Percentiles rank a stretch among this genome's conserved stretches.
phyloP scores from a whole-genome alignment of 2,329 filamentous ascomycete species.

The Cercospora sesami region DNA sequence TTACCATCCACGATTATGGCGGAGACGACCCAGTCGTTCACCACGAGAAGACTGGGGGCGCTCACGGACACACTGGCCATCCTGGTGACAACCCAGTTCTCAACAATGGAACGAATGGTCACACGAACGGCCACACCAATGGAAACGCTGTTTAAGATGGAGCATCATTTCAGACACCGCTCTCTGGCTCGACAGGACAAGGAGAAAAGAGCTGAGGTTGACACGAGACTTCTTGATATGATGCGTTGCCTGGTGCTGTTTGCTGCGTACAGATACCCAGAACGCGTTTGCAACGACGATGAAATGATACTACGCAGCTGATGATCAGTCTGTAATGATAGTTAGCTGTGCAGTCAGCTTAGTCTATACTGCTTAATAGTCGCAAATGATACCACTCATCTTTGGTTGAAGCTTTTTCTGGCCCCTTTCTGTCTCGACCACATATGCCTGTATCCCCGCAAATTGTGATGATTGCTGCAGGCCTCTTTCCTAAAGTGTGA shows the following conservation, averaged over 20 bases:
- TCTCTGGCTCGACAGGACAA: not conserved
- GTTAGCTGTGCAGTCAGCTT: not conserved
- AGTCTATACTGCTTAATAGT: not conserved
- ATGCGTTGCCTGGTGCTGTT: not conserved
- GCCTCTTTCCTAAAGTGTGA: not conserved
- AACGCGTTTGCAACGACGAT: not conserved
- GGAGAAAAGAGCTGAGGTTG: not conserved
- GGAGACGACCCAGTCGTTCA: conserved; percentile 40
- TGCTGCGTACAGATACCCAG: conserved; percentile 1
- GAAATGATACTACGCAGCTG: not conserved
- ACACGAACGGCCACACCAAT: conserved; percentile 23
- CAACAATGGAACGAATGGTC: conserved; percentile 30
- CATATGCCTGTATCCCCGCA: not conserved
- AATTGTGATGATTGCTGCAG: not conserved
- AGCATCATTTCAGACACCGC: not conserved
- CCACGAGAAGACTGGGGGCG: conserved; percentile 38
- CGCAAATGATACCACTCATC: not conserved
- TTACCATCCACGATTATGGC: conserved; percentile 52
- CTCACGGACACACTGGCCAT: conserved; percentile 24
- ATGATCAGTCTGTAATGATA: not conserved
- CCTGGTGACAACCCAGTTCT: conserved; percentile 1
- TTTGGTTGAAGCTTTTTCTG: not conserved
- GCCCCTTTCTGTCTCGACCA: not conserved
- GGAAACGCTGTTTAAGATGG: conserved; percentile 4
- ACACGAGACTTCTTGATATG: not conserved